Evolutionary conservation across 1,284 basidiomycete genomes (phyloP).

Genomic region (Boletellus deceptivus): DNA sequence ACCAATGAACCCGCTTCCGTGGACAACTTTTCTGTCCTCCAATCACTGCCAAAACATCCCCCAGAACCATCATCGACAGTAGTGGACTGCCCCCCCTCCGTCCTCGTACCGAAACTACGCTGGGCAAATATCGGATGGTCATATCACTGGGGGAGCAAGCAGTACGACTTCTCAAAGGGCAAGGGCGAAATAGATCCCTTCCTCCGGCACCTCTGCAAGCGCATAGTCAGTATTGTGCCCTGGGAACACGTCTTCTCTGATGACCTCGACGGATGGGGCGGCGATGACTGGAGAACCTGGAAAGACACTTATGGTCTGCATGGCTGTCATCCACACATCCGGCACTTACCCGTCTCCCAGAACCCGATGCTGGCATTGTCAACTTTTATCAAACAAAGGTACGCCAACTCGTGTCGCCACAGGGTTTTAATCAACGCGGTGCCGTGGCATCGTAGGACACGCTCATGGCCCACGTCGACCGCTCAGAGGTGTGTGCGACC

Average conservation of each 20-base stretch:
- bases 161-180: constrained; percentile 79
- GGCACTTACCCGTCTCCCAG: constrained; percentile 37
- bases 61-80: constrained; percentile 57
- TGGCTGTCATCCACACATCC: background rate
- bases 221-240: constrained; percentile 57
- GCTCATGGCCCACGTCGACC: constrained; percentile 91
- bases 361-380: constrained; percentile 90
- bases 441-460: constrained; percentile 56
- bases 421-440: background rate
- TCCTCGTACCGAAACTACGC: constrained; percentile 69
- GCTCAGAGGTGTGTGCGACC: constrained; percentile 82
- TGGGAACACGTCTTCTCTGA: constrained; percentile 66
- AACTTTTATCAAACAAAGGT: constrained; percentile 86
- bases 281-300: constrained; percentile 69
- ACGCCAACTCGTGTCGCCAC: background rate
- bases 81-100: constrained; percentile 42
- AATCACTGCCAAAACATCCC: constrained; percentile 52
- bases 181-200: constrained; percentile 59
- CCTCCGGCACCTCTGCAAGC: constrained; percentile 58
- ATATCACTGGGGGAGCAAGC: constrained; percentile 91
- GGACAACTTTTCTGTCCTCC: constrained; percentile 46
- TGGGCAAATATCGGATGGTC: constrained; percentile 95
- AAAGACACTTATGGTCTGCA: constrained; percentile 65
- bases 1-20: constrained; percentile 61
- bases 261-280: constrained; percentile 48